Evolutionary conservation across 1,139 yeast species (phyloP).

Genomic region (Geotrichum aggregatum): DNA sequence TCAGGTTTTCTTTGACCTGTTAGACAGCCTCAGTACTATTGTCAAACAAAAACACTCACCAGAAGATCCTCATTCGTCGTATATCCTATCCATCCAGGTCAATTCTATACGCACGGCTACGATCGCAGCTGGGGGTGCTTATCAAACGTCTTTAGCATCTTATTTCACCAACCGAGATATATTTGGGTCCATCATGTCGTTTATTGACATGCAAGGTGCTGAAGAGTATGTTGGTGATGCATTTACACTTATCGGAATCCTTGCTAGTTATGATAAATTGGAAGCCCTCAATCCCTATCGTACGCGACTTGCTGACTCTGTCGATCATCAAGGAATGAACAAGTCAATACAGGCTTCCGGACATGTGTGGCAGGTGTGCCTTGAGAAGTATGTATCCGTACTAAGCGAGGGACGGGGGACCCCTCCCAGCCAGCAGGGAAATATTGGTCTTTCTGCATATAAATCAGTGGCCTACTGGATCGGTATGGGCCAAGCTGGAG

Average conservation of each 20-base stretch:
- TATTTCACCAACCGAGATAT: slow-evolving; percentile 39
- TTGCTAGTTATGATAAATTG: slow-evolving; percentile 39
- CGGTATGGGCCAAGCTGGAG: slow-evolving; percentile 4
- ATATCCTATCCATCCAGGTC: slow-evolving; percentile 28
- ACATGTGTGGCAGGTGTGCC: slow-evolving; percentile 32
- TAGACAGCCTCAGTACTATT: slow-evolving; percentile 30
- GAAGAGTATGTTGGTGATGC: slow-evolving; percentile 36
- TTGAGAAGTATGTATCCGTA: slow-evolving; percentile 23
- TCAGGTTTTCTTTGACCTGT: slow-evolving; percentile 32
- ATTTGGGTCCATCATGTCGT: slow-evolving; percentile 38
- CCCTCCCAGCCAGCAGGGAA: neutral
- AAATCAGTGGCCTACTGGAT: slow-evolving; percentile 9
- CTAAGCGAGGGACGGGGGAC: neutral
- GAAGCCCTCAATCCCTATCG: slow-evolving; percentile 40
- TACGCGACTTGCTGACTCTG: slow-evolving; percentile 40
- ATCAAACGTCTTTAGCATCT: slow-evolving; percentile 37
- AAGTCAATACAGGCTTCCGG: slow-evolving; percentile 34
- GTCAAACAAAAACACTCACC: slow-evolving; percentile 19
- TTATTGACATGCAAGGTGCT: slow-evolving; percentile 32
- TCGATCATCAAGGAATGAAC: slow-evolving; percentile 39
- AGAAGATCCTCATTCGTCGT: neutral
- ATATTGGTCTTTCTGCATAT: slow-evolving; percentile 1
- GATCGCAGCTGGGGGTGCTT: slow-evolving; percentile 37
- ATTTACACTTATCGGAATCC: slow-evolving; percentile 38
- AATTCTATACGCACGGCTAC: slow-evolving; percentile 36